Evolutionary conservation across 2,329 filamentous ascomycete species (phyloP), one percentile per base, ranked within the genome.

Genomic region (Trichophyton mentagrophytes): DNA sequence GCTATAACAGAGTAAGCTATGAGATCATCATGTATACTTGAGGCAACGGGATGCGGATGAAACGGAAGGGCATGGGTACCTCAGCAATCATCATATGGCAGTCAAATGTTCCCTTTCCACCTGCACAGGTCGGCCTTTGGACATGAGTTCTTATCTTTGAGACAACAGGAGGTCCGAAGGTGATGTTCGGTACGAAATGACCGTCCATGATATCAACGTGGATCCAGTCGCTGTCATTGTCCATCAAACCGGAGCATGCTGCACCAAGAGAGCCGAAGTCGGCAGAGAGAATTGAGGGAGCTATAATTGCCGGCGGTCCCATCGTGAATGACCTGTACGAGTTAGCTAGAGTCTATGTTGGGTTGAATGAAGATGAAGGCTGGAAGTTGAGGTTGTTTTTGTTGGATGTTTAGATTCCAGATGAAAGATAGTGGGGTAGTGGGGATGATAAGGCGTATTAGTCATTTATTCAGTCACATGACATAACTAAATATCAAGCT

Each of bases 51-150:
- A n/a, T 17, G 27, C n/a, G 36, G 55, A 25, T 11, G 44, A 20
- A 47, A 20, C 15, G 36, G 55, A 44, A 51, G 46, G 20, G 25
- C 3, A 13, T 20, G 20, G 40, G 67, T 80, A 92, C 89, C 87
- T 99, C 92, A 69, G 90, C 85, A 72, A 99, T 95, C 93, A 99
- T 99, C 93, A 99, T 97, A 77, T 99, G 93, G 81, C 93, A 99
- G 76, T 99, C 93, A 73, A 99, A 99, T 13, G 92, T 97, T 64
- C 93, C 93, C 68, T 86, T 88, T 59, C 88, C 90, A 66, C 87
- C 79, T 38, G 81, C 81, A 58, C 81, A 78, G 46, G 80, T 79
- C 2, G 90, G 91, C 67, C 82, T 81, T 61, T 89, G 86, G 68
- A 99, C 91, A 69, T 96, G 88, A 53, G 83, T 80, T 64, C 93